Evolutionary conservation across 2,329 filamentous ascomycete genomes (phyloP), one percentile per base, ranked within the genome.

Genomic region (Colletotrichum plurivorum): DNA sequence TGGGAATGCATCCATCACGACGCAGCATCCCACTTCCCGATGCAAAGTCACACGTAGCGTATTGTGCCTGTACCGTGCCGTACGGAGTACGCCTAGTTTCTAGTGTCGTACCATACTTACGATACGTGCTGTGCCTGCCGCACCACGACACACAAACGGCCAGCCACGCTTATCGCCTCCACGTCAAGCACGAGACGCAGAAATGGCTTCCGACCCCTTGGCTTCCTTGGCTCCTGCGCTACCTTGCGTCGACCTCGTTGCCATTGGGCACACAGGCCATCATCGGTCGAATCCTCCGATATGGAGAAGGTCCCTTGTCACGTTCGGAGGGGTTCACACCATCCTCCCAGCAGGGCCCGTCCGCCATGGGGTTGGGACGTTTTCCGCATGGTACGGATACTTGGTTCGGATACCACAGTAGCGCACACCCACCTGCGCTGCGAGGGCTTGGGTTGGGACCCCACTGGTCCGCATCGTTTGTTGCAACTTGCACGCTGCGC

Each of bases 21-120:
- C 51, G 55, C 55, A 45, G 41, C 43, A 18, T 69, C 62, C 62
- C 62, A 69, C 66, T 49, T 69, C 55, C 66, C 62, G 66, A 60
- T 46, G 20, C 48, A 46, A 46, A 36, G 31, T 36, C 31, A 36
- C 31, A 9, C 8, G 31, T 36, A 36, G 8, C 31, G 31, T 36
- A 36, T 36, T 9, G 31, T 36, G 10, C 31, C 31, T 25, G 22
- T 25, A 5, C 22, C 22, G 22, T 25, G 22, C 22, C 22, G 22
- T 25, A 25, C 22, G 22, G 22, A 25, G 22, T 25, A 25, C 22
- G 4, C 22, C 22, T 25, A 25, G 4, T 25, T 2, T 25, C 4
- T 5, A 25, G 31, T 36, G 31, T 36, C 31, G 31, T 36, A 36
- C 31, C 31, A 36, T 36, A 36, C 31, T 10, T 36, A 36, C 31